Base-by-base conservation (phyloP, 345 rosid genomes). In the Camelina sativa region DNA sequence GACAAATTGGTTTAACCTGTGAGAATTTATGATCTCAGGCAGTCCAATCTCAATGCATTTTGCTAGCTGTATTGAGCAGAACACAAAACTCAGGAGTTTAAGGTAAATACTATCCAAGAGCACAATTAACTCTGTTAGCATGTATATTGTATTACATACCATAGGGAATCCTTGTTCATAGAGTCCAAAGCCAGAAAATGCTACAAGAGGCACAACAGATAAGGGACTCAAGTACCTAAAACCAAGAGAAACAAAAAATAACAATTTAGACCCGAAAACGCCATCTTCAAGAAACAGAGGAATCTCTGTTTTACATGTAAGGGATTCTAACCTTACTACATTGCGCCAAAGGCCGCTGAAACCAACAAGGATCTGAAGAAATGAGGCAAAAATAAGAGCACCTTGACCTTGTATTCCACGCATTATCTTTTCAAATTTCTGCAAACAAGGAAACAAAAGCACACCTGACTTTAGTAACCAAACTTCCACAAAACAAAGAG, bases 291-390 rank as follows among this genome's bases (percentile, higher is more conserved):
- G 25, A 58, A 67, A 9, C 62, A 52, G 62, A 74, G 51, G 22
- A 35, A 15, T 1, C 46, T 72, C 44, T 52, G 69, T 11, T 62
- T 52, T 40, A 22, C 17, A 28, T 41, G 8, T 28, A 30, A 32
- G n/a, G 20, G 10, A 11, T 51, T 28, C 1, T 48, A 82, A 86
- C 97, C 97, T 89, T 34, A 86, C 85, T 59, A 91, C 90, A 80
- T 89, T 93, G 34, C 97, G 85, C 98, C 98, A 91, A 32, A 93
- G 90, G 55, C 98, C 97, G 58, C 97, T 93, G 79, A 93, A 91
- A 55, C 98, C 97, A 47, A 91, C 28, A 11, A 93, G 86, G 73
- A 91, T 88, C 72, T 93, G 98, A 16, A 93, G 89, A 61, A 91
- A 81, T 17, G 97, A 93, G 69, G 97, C 86, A 79, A 83, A 85